Percentiles rank a stretch among this genome's conserved stretches.
phyloP scores from a whole-genome alignment of 495 filamentous ascomycete species.

The Venustampulla echinocandica region DNA sequence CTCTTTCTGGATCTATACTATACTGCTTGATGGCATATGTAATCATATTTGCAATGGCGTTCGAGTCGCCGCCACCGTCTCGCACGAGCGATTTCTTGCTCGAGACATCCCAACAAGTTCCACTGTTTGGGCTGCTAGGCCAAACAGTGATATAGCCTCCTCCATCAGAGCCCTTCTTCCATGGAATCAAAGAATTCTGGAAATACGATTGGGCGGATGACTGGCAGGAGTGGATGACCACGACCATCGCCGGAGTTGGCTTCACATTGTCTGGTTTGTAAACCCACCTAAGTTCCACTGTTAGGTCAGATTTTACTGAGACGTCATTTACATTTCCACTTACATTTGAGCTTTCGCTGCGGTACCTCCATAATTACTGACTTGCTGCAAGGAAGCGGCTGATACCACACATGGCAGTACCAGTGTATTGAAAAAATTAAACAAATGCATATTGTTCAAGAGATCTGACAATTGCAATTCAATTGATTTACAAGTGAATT shows the following conservation, averaged over 20 bases:
- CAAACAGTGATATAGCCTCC: slow-evolving; percentile 51
- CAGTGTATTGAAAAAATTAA: neutral
- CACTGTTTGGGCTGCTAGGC: slow-evolving; percentile 38
- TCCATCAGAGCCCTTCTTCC: slow-evolving; percentile 37
- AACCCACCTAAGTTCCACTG: slow-evolving; percentile 30
- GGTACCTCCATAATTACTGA: slow-evolving; percentile 12
- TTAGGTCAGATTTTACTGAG: neutral
- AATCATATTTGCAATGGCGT: slow-evolving; percentile 55
- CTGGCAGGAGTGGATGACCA: slow-evolving; percentile 47
- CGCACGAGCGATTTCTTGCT: slow-evolving; percentile 42
- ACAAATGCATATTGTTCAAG: slow-evolving; percentile 6
- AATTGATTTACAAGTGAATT: no score
- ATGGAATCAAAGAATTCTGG: slow-evolving; percentile 32
- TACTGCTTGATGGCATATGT: slow-evolving; percentile 40
- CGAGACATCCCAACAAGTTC: slow-evolving; percentile 53
- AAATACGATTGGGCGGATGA: slow-evolving; percentile 44
- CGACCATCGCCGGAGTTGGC: slow-evolving; percentile 41
- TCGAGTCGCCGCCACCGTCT: slow-evolving; percentile 47
- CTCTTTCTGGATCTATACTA: slow-evolving; percentile 36
- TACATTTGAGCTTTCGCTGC: slow-evolving; percentile 6
- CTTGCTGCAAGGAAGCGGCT: slow-evolving; percentile 2
- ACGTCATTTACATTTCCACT: neutral
- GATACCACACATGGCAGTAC: neutral
- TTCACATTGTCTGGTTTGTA: slow-evolving; percentile 47
- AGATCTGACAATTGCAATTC: neutral